Conservation (phyloP, 2,329 filamentous ascomycete genomes). For the Dothideomycetes sp. region DNA sequence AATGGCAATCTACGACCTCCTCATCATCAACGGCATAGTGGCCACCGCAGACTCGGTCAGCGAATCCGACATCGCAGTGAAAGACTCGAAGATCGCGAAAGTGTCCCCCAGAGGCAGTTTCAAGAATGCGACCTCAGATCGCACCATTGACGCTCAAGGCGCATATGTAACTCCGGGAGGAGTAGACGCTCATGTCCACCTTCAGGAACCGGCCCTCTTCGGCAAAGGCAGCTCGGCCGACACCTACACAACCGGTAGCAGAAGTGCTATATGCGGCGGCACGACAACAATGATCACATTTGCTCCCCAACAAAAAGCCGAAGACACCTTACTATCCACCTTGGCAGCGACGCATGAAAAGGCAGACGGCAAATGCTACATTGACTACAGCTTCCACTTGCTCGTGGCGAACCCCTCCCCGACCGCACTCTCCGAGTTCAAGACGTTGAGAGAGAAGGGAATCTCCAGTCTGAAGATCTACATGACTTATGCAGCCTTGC, state of each 20-base stretch:
- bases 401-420: constrained; percentile 26
- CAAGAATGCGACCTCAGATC: constrained; percentile 17
- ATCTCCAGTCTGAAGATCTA: constrained; percentile 30
- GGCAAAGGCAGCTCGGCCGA: constrained; percentile 29
- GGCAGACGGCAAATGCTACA: constrained; percentile 34
- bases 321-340: constrained; percentile 33
- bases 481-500: constrained; percentile 29
- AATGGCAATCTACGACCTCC: constrained; percentile 28
- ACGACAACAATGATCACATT: constrained; percentile 40
- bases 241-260: constrained; percentile 29
- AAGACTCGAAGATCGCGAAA: constrained; percentile 28
- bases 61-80: constrained; percentile 32
- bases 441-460: constrained; percentile 23
- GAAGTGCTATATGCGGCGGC: constrained; percentile 36
- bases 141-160: constrained; percentile 31
- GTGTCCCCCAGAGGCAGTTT: constrained; percentile 23
- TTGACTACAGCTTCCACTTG: constrained; percentile 35
- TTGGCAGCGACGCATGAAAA: constrained; percentile 31
- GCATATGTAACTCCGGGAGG: constrained; percentile 35
- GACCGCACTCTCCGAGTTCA: constrained; percentile 24
- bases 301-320: constrained; percentile 33
- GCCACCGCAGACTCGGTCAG: constrained; percentile 28
- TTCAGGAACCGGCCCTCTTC: constrained; percentile 34
- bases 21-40: constrained; percentile 32
- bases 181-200: constrained; percentile 37